Evolutionary conservation across 768 basidiomycete species (phyloP), one percentile per base, ranked within the genome.

Genomic region (Termitomyces sp.): DNA sequence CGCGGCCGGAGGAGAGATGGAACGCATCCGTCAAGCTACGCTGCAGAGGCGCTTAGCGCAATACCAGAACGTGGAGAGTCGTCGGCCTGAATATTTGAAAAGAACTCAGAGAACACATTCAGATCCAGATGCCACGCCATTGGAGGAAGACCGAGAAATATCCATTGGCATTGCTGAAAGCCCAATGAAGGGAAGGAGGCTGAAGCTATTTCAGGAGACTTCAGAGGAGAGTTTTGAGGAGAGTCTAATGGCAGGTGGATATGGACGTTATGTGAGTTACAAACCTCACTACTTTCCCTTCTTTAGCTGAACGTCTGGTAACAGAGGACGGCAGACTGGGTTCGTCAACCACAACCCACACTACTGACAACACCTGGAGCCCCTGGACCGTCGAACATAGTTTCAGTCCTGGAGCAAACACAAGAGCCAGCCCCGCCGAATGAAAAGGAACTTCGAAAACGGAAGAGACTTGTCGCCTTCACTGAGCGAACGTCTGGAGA

Each of bases 151-250:
- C 5, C 69, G 64, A 47, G 68, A 60, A 31, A 56, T 70, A 3
- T 68, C 75, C 37, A 74, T 90, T 36, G 89, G 88, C 15, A 85
- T 92, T 32, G 81, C 81, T 65, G 85, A 87, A 64, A 91, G 84
- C 66, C 89, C 91, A 0, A 71, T 78, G 58, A 91, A 88, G 73
- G 91, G 91, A 1, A 78, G 91, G 60, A 79, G 89, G 55, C 75
- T 92, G 40, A 86, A 85, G 65, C 72, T 93, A 45, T 92, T 92
- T 71, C 89, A 91, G 70, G 89, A 91, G 73, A 91, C 89, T 0
- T 88, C 87, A 4, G 89, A 90, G 50, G 89, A 90, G 72, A 92
- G 89, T 67, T 92, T 92, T 66, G 91, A 92, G 67, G 90, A 92
- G 73, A 89, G 89, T 66, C 71, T 92, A 46, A 89, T 91, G 83